These are phyloP conservation scores for Pythium sp. DNA, from an alignment of 352 stramenopile genomes.

Conservation along the genomic window DNA sequence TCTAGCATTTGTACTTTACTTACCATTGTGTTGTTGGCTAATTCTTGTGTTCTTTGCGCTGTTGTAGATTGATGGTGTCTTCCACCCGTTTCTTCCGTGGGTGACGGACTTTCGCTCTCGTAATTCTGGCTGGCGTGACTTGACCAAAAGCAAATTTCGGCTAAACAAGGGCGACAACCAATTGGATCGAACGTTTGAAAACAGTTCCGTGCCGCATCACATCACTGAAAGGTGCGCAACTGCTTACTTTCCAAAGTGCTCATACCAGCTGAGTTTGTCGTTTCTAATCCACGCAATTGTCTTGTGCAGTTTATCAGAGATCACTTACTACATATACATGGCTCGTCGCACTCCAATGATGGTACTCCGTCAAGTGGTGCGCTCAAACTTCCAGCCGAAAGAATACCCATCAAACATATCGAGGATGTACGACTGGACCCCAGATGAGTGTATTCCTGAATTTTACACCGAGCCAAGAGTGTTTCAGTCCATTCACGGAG, in stretches of 20 bases:
- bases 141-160: slow-evolving; percentile 93
- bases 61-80: slow-evolving; percentile 60
- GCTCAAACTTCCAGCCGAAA: slow-evolving; percentile 90
- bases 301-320: slow-evolving; percentile 77
- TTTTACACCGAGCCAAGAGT: slow-evolving; percentile 90
- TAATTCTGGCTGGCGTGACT: slow-evolving; percentile 77
- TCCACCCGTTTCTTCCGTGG: slow-evolving; percentile 96
- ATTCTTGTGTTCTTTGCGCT: background rate
- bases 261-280: background rate
- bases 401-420: slow-evolving; percentile 92
- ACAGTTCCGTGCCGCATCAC: slow-evolving; percentile 89
- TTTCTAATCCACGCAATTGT: background rate
- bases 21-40: background rate
- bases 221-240: slow-evolving; percentile 85
- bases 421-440: slow-evolving; percentile 93
- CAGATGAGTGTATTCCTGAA: slow-evolving; percentile 95
- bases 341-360: slow-evolving; percentile 87
- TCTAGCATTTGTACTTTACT: background rate
- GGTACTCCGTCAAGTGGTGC: slow-evolving; percentile 84
- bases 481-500: slow-evolving; percentile 81
- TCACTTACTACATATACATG: slow-evolving; percentile 96
- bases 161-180: slow-evolving; percentile 94
- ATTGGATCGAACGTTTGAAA: slow-evolving; percentile 88
- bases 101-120: slow-evolving; percentile 88
- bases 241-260: background rate